Evolutionary conservation across 805 yeast species (phyloP).

Genomic region (Saturnispora sanitii): DNA sequence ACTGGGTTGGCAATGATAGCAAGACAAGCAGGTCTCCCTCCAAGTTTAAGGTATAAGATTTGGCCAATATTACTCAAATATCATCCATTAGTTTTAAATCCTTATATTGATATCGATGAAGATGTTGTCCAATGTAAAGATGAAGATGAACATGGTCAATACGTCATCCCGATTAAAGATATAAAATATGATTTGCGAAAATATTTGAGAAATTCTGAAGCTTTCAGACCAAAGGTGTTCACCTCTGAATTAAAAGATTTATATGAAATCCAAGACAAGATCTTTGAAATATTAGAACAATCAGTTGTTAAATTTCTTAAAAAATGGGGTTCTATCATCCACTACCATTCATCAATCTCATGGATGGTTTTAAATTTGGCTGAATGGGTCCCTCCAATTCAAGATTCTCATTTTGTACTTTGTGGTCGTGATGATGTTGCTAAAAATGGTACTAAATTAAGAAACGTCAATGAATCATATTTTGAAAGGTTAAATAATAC

Average conservation of each 20-base stretch:
- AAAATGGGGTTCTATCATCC: slow-evolving; percentile 72
- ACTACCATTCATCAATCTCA: slow-evolving; percentile 72
- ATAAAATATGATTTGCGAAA: slow-evolving; percentile 51
- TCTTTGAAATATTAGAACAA: slow-evolving; percentile 46
- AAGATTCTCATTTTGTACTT: slow-evolving; percentile 42
- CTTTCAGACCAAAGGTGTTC: slow-evolving; percentile 26
- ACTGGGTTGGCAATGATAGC: slow-evolving; percentile 73
- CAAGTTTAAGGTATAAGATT: slow-evolving; percentile 60
- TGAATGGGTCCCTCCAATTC: slow-evolving; percentile 75
- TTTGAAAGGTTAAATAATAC: slow-evolving; percentile 21
- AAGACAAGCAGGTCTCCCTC: slow-evolving; percentile 79
- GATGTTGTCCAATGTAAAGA: slow-evolving; percentile 30
- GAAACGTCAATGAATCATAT: slow-evolving; percentile 26
- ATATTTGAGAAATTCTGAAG: slow-evolving; percentile 40
- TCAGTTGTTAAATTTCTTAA: slow-evolving; percentile 54
- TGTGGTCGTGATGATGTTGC: slow-evolving; percentile 42
- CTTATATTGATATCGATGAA: slow-evolving; percentile 57
- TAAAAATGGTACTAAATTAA: slow-evolving; percentile 28
- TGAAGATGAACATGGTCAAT: slow-evolving; percentile 19
- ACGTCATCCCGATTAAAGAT: slow-evolving; percentile 23
- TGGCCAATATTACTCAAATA: slow-evolving; percentile 79
- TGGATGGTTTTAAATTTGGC: slow-evolving; percentile 87
- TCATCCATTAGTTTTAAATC: slow-evolving; percentile 78
- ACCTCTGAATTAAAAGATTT: slow-evolving; percentile 26
- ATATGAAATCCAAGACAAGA: slow-evolving; percentile 38